Conservation (phyloP, 176 grass and related monocot genomes). For the Ananas comosus region DNA sequence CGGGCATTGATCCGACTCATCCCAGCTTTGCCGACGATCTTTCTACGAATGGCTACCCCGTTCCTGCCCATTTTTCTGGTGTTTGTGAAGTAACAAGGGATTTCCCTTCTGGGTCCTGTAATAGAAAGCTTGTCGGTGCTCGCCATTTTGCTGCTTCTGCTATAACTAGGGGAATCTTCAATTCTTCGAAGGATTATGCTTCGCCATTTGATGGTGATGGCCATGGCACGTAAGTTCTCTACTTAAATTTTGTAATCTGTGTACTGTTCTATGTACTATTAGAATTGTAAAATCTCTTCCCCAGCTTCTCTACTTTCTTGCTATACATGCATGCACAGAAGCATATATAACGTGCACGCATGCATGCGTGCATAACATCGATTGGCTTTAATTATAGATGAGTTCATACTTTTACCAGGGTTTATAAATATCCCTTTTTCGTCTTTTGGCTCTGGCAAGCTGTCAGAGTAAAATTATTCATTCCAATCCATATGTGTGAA, state of each 20-base stretch:
- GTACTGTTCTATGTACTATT: background rate
- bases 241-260: background rate
- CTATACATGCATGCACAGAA: background rate
- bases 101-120: conserved; percentile 96
- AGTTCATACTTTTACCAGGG: too few relatives aligned
- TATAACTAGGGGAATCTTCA: conserved; percentile 90
- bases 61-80: conserved; percentile 75
- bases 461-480: too few relatives aligned
- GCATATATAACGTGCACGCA: too few relatives aligned
- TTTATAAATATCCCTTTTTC: too few relatives aligned
- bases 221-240: conserved; percentile 81
- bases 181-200: conserved; percentile 78
- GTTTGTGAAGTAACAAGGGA: conserved; percentile 90
- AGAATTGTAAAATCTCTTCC: background rate
- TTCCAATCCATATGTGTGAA: too few relatives aligned
- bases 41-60: conserved; percentile 52
- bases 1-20: conserved; percentile 86
- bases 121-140: conserved; percentile 95
- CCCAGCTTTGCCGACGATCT: conserved; percentile 73
- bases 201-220: conserved; percentile 96
- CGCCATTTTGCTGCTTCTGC: conserved; percentile 97
- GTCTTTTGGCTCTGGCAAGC: too few relatives aligned
- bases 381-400: too few relatives aligned
- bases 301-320: background rate
- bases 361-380: too few relatives aligned